Base-by-base conservation (phyloP, 1,284 basidiomycete species). In the Rhizoctonia solani region DNA sequence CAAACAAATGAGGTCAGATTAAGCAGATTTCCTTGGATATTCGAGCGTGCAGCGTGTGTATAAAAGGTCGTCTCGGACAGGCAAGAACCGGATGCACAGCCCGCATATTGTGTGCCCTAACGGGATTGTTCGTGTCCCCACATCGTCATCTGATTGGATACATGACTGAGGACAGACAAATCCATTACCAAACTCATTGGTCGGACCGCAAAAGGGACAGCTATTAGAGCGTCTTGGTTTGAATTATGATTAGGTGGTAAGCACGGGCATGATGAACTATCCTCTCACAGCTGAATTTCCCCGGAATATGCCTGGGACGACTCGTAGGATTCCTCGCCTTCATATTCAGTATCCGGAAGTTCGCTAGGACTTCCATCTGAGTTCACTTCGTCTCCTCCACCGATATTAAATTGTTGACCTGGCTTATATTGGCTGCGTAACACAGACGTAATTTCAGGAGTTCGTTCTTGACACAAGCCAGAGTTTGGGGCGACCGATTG, bases 401-500 rank as follows among this genome's bases (percentile, higher is more conserved):
- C 9, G 16, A 16, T 8, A 8, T 8, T 39, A 8, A 39, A 39
- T 4, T 30, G 23, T 21, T 63, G 59, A 27, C 59, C 47, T 6
- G 47, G 46, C 14, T 49, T 34, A 19, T 63, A 63, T 47, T 63
- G 39, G n/a, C 52, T 19, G 47, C 59, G 59, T 23, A 50, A 32
- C 5, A 21, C 21, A 1, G n/a, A 25, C 13, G 19, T 34, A 27
- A 49, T 49, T 25, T 50, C 30, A 11, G 34, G 11, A 3, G 46
- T 50, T 46, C 47, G 30, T 29, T 21, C 59, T 25, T 49, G 30
- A 27, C 34, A 41, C 34, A 63, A 19, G 8, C 32, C 59, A 6
- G 59, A 63, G 34, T 52, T 63, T 34, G 59, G 59, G n/a, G 47
- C 59, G n/a, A 63, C 41, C 14, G 32, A 50, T 41, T 41, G 59